phyloP scores from a whole-genome alignment of 2,329 filamentous ascomycete genomes.

The Colletotrichum tabaci region DNA sequence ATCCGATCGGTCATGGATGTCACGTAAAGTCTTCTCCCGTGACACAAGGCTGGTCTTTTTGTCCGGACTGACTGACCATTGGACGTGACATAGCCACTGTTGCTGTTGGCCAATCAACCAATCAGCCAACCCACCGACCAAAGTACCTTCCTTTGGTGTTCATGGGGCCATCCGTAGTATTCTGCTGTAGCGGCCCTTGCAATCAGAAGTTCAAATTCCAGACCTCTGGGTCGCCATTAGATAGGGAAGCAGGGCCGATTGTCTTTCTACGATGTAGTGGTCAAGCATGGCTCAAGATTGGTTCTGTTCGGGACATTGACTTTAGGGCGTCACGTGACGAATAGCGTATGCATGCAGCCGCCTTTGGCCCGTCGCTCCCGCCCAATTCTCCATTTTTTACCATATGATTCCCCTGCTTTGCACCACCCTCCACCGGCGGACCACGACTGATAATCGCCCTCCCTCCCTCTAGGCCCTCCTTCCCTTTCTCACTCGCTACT shows the following conservation, averaged over 20 bases:
- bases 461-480: neutral
- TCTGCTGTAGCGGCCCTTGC: neutral
- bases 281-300: neutral
- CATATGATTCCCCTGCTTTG: conserved; percentile 38
- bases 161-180: neutral
- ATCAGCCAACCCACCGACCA: neutral
- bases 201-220: conserved; percentile 1
- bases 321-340: conserved; percentile 37
- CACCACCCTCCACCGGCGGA: conserved; percentile 18
- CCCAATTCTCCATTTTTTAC: conserved; percentile 37
- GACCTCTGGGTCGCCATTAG: neutral
- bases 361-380: conserved; percentile 40
- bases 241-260: neutral
- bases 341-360: conserved; percentile 40
- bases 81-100: neutral
- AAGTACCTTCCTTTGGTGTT: neutral
- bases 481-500: no score
- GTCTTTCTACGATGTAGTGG: neutral
- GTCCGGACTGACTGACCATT: neutral
- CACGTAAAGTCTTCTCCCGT: neutral
- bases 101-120: neutral
- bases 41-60: neutral
- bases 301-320: conserved; percentile 22
- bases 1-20: neutral
- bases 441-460: conserved; percentile 1